Evolutionary conservation across 495 filamentous ascomycete species (phyloP).

Genomic region (Sabuloglossum arenarium): DNA sequence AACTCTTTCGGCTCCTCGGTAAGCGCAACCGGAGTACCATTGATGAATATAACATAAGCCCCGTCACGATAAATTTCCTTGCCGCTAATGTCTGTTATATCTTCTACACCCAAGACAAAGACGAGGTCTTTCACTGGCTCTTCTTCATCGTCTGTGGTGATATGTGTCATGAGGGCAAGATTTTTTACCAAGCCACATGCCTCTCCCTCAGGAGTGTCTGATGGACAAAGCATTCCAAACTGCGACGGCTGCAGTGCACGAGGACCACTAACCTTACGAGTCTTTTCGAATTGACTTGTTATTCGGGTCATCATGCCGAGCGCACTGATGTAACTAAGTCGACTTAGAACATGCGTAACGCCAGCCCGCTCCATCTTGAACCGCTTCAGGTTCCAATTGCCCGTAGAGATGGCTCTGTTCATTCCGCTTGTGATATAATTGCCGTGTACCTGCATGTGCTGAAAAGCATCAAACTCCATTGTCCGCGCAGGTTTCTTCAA

Average conservation of each 20-base stretch:
- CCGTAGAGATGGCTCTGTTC: slow-evolving; percentile 84
- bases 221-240: slow-evolving; percentile 91
- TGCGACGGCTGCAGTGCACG: slow-evolving; percentile 91
- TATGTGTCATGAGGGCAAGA: slow-evolving; percentile 95
- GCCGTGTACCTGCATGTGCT: slow-evolving; percentile 53
- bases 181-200: slow-evolving; percentile 97
- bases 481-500: slow-evolving; percentile 76
- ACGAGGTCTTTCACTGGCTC: slow-evolving; percentile 64
- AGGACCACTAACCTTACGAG: slow-evolving; percentile 83
- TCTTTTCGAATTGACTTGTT: slow-evolving; percentile 96
- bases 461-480: slow-evolving; percentile 63
- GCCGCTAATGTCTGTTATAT: slow-evolving; percentile 49
- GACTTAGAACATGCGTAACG: slow-evolving; percentile 88
- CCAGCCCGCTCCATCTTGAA: slow-evolving; percentile 97
- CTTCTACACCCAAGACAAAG: slow-evolving; percentile 58
- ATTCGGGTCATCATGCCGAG: slow-evolving; percentile 99
- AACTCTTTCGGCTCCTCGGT: slow-evolving; percentile 70
- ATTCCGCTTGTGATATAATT: slow-evolving; percentile 74
- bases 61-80: slow-evolving; percentile 64
- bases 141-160: slow-evolving; percentile 88
- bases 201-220: slow-evolving; percentile 96
- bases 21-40: slow-evolving; percentile 77
- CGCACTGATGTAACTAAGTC: slow-evolving; percentile 88
- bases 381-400: slow-evolving; percentile 92
- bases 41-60: slow-evolving; percentile 81